Evolutionary conservation across 495 filamentous ascomycete genomes (phyloP).

Genomic region (Penicillium crystallinum): DNA sequence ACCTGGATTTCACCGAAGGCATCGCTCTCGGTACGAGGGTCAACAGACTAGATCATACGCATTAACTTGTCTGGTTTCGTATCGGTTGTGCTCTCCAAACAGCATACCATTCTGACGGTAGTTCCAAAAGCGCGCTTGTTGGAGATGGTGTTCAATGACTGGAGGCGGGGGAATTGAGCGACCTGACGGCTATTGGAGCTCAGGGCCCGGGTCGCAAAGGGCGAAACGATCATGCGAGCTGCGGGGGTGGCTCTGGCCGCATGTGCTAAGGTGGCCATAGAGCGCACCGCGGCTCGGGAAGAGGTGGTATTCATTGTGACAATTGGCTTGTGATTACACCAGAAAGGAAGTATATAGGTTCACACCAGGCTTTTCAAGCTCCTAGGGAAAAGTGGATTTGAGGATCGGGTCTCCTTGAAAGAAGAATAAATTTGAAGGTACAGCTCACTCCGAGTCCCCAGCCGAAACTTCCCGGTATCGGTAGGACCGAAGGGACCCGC

Average conservation of each 20-base stretch:
- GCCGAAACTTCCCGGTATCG: constrained; percentile 43
- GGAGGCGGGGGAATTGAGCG: constrained; percentile 39
- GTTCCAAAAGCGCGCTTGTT: constrained; percentile 42
- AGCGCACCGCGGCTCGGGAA: constrained; percentile 44
- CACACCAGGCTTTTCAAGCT: constrained; percentile 1
- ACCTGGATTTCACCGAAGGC: constrained; percentile 90
- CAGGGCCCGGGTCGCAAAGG: constrained; percentile 29
- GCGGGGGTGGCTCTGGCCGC: constrained; percentile 38
- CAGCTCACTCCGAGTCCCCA: constrained; percentile 15
- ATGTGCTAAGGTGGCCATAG: constrained; percentile 40
- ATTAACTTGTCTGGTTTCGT: constrained; percentile 11
- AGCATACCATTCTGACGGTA: constrained; percentile 40
- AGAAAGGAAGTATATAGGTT: constrained; percentile 8
- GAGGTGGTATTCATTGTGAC: constrained; percentile 23
- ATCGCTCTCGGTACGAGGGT: constrained; percentile 76
- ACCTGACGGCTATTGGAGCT: constrained; percentile 34
- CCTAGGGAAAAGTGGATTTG: constrained; percentile 5
- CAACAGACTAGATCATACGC: constrained; percentile 32
- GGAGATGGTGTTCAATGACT: constrained; percentile 28
- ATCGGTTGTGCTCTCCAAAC: background rate
- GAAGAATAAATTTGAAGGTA: constrained; percentile 14
- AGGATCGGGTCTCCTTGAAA: constrained; percentile 9
- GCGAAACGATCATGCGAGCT: constrained; percentile 29
- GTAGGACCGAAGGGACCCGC: constrained; percentile 16
- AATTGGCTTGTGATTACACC: background rate